Evolutionary conservation across 192 early-diverging fungal genomes (phyloP), one percentile per base, ranked within the genome.

Genomic region (Pilobolus umbonatus): DNA sequence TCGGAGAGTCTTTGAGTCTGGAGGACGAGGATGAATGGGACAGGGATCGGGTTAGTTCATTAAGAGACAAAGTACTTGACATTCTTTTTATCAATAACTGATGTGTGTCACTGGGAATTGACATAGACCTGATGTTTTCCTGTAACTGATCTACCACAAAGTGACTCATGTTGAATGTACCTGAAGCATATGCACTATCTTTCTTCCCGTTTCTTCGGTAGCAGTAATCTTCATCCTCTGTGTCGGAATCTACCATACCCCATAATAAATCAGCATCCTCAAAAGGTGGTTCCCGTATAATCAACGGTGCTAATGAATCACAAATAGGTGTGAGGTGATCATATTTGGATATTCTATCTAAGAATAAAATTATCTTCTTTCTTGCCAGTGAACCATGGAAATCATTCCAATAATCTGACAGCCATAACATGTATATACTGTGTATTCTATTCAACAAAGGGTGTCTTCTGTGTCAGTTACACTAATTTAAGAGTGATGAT

Each of bases 341-440:
- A 36, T 62, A 54, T 31, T 62, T 55, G 17, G 60, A 62, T 1
- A 63, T 48, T 5, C 36, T n/a, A 3, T 69, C 67, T 56, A 62
- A 39, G 54, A 63, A 62, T 22, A 51, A 5, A 51, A 64, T 67
- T n/a, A 73, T 28, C 0, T 30, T 21, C n/a, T 67, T 46, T 12
- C 62, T 42, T 21, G 71, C 54, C 5, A 45, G 51, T 25, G 52
- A 9, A 40, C 53, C 52, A 26, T 61, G 49, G 30, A 73, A 63
- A 51, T 73, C 71, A 43, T 58, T 57, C 71, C 71, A 73, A 25
- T 73, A 56, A 2, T 67, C 42, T 12, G 64, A 67, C 19, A 67
- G 25, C 71, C 71, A 73, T 2, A 67, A 52, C 22, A 35, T 46
- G 17, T 68, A 55, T 15, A 73, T 54, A 3, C 25, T 14, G n/a